A percentile compares a stretch with the other conserved stretches of the same genome.
Conservation (phyloP, 1,139 yeast species). For the Candida tetrigidarum region DNA sequence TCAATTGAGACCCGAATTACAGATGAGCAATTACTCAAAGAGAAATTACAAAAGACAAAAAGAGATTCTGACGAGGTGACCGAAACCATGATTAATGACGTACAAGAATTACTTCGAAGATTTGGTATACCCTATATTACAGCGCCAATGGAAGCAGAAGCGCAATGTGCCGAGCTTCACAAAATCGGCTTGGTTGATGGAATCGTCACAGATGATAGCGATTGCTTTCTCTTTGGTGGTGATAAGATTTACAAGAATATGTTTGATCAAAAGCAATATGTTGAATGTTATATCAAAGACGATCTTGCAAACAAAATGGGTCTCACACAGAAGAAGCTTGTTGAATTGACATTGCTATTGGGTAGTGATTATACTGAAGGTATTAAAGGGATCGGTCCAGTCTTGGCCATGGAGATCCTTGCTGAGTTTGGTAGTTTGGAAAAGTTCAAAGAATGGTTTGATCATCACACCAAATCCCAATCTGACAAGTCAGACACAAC, state of each 20-base stretch:
- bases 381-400: constrained; percentile 90
- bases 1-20: constrained; percentile 41
- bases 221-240: constrained; percentile 94
- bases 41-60: constrained; percentile 66
- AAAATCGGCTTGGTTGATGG: constrained; percentile 83
- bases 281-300: constrained; percentile 74
- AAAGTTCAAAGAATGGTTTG: constrained; percentile 45
- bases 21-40: constrained; percentile 58
- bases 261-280: constrained; percentile 93
- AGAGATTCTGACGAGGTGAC: constrained; percentile 95
- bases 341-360: constrained; percentile 77
- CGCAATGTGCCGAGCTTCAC: constrained; percentile 87
- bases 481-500: constrained; percentile 23
- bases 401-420: constrained; percentile 86
- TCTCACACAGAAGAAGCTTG: constrained; percentile 61
- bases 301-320: constrained; percentile 72
- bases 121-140: constrained; percentile 95
- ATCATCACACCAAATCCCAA: constrained; percentile 27
- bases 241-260: constrained; percentile 83
- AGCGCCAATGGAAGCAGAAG: constrained; percentile 99
- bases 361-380: constrained; percentile 98
- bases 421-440: constrained; percentile 71
- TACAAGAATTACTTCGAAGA: constrained; percentile 80
- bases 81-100: constrained; percentile 82
- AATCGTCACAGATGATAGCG: constrained; percentile 96